Percentiles rank a stretch among this genome's conserved stretches.
Conservation (phyloP, 2,329 filamentous ascomycete genomes). For the Aspergillus jensenii region DNA sequence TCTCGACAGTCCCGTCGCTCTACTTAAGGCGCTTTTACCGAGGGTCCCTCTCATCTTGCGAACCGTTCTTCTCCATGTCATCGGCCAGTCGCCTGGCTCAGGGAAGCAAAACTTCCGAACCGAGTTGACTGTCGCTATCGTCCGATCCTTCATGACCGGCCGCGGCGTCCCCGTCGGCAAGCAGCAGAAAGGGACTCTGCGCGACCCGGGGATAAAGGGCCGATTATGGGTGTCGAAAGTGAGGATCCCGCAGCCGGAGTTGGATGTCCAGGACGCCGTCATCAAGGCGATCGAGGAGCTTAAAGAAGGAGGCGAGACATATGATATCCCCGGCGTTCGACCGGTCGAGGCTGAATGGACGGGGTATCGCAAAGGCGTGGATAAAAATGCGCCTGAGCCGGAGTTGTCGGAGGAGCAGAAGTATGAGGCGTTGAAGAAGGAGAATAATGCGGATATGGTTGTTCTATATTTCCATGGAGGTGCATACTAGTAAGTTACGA, state of each 20-base stretch:
- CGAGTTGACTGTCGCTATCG: slow-evolving; percentile 67
- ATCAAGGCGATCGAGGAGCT: slow-evolving; percentile 40
- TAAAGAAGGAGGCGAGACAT: slow-evolving; percentile 39
- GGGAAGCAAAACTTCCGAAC: slow-evolving; percentile 78
- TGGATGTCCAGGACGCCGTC: slow-evolving; percentile 44
- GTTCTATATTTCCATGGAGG: slow-evolving; percentile 50
- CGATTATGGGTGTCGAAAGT: slow-evolving; percentile 78
- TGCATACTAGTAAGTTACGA: slow-evolving; percentile 42
- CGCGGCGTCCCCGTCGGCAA: slow-evolving; percentile 56
- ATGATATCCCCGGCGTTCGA: slow-evolving; percentile 34
- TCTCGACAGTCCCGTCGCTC: slow-evolving; percentile 21
- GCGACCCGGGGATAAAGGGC: slow-evolving; percentile 70
- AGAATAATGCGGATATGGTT: slow-evolving; percentile 40
- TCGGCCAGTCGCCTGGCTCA: slow-evolving; percentile 68
- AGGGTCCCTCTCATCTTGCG: slow-evolving; percentile 45
- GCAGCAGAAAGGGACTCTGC: slow-evolving; percentile 62
- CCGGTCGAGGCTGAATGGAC: slow-evolving; percentile 49
- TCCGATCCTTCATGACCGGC: slow-evolving; percentile 63
- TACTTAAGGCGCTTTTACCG: slow-evolving; percentile 39
- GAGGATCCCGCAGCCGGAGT: slow-evolving; percentile 57
- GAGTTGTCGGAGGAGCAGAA: slow-evolving; percentile 45
- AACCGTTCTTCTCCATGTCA: slow-evolving; percentile 43
- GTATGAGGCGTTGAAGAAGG: slow-evolving; percentile 41
- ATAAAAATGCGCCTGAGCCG: slow-evolving; percentile 37
- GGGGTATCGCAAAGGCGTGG: slow-evolving; percentile 41